Evolutionary conservation across 129 eudicot species (phyloP), one percentile per base, ranked within the genome.

Genomic region (Calendula officinalis): DNA sequence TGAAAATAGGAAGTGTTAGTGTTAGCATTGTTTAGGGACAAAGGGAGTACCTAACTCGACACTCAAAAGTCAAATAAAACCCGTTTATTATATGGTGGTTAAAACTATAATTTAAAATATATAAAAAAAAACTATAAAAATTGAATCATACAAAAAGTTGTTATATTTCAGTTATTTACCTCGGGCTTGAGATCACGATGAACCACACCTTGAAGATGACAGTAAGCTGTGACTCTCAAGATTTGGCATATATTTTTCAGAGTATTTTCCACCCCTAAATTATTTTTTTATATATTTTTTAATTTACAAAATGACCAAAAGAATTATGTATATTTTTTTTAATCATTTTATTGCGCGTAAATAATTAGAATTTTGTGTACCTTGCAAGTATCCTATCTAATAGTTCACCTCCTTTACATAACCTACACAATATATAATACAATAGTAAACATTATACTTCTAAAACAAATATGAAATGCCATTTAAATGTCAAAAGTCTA

Each of bases 211-310:
- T 94, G 99, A 66, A 83, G 94, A 80, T 94, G 99, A 67, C 97
- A 94, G 74, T 88, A 94, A 22, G 99, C 86, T 35, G 81, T 85
- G 62, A 89, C 92, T 60, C 94, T 86, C 68, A 94, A 74, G 63
- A 94, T 86, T 73, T 94, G 99, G 65, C 46, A 97, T 97, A 68
- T 94, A 97, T 75, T 94, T 97, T 89, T 94, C 99, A 1, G 99
- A 76, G 78, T 80, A 94, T 78, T 94, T 94, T n/a, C 99, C 99
- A 60, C 99, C 99, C 85, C 99, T 94, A 46, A 52, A 66, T 70
- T 12, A 13, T 62, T 49, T 60, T 22, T 22, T 22, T 22, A 22
- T 22, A 22, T n/a, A 22, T 45, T 35, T 72, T 38, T 58, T 13
- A 57, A 44, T 57, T 35, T 13, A 57, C 22, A 64, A 13, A 46